A percentile compares a stretch with the other conserved stretches of the same genome.
These are phyloP conservation scores for Phytopythium litorale DNA, from an alignment of 352 stramenopile genomes.

Conservation along the genomic window DNA sequence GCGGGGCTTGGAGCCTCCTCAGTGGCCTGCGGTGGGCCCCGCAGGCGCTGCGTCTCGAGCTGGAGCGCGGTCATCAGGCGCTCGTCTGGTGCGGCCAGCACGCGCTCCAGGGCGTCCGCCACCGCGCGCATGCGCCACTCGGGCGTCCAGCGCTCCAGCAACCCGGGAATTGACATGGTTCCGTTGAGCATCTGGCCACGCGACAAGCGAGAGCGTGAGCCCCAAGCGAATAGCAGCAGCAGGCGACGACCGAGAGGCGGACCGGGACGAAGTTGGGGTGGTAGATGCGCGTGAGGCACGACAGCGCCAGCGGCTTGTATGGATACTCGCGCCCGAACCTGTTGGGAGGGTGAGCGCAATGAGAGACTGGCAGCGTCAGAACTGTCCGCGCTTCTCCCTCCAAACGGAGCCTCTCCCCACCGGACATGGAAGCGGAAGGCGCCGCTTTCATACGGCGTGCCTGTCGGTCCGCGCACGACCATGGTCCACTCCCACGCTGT, in stretches of 20 bases:
- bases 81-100: conserved; percentile 36
- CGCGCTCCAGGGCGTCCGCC: conserved; percentile 35
- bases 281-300: conserved; percentile 52
- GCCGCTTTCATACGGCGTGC: conserved; percentile 43
- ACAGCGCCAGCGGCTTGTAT: conserved; percentile 43
- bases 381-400: not conserved
- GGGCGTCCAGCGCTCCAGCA: conserved; percentile 41
- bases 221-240: not conserved
- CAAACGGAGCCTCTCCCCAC: conserved; percentile 8
- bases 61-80: conserved; percentile 43
- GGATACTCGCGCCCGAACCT: conserved; percentile 59
- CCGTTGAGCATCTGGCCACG: conserved; percentile 43
- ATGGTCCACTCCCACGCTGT: conserved; percentile 54
- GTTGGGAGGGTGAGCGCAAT: not conserved
- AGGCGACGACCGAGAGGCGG: not conserved
- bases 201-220: not conserved
- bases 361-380: not conserved
- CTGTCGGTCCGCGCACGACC: conserved; percentile 21
- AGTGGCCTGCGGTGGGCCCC: not conserved
- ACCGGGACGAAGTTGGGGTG: conserved; percentile 72
- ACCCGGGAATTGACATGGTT: conserved; percentile 36
- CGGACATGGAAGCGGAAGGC: conserved; percentile 39
- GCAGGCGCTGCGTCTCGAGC: conserved; percentile 27
- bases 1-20: not conserved
- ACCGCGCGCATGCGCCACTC: conserved; percentile 54